phyloP scores from a whole-genome alignment of 2,329 filamentous ascomycete genomes.

The Pseudogymnoascus sp. region DNA sequence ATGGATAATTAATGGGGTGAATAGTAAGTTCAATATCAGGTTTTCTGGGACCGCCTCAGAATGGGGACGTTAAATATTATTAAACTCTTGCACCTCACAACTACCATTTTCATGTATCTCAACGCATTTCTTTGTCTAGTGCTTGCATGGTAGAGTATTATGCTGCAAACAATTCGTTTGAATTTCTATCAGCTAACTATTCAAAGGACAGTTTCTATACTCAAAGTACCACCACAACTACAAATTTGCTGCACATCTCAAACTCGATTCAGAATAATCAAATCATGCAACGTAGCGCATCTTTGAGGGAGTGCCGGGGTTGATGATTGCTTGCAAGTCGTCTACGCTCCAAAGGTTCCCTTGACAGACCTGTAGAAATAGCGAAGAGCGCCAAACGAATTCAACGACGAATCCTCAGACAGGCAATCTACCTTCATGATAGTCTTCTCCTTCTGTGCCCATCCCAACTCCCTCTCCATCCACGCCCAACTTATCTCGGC shows the following conservation, averaged over 20 bases:
- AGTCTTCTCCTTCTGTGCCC: too few relatives aligned
- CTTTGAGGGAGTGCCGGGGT: background rate
- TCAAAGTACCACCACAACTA: background rate
- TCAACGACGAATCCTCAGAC: too few relatives aligned
- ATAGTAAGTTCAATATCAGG: background rate
- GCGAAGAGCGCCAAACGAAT: too few relatives aligned
- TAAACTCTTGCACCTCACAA: background rate
- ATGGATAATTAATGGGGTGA: background rate
- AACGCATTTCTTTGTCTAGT: background rate
- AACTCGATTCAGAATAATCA: background rate
- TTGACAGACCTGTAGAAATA: too few relatives aligned
- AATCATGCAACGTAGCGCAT: background rate
- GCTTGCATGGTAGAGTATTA: background rate
- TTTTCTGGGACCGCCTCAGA: background rate
- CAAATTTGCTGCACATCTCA: background rate
- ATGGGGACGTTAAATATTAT: background rate
- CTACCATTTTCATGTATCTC: background rate
- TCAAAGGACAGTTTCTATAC: background rate
- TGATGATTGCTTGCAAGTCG: background rate
- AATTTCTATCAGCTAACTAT: background rate
- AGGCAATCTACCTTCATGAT: too few relatives aligned
- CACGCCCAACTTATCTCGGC: conserved; percentile 43
- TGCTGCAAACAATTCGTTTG: background rate
- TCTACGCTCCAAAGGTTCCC: too few relatives aligned
- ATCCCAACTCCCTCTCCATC: conserved; percentile 23